These are phyloP conservation scores for Auricularia cornea DNA, from an alignment of 768 basidiomycete genomes.

Conservation along the genomic window DNA sequence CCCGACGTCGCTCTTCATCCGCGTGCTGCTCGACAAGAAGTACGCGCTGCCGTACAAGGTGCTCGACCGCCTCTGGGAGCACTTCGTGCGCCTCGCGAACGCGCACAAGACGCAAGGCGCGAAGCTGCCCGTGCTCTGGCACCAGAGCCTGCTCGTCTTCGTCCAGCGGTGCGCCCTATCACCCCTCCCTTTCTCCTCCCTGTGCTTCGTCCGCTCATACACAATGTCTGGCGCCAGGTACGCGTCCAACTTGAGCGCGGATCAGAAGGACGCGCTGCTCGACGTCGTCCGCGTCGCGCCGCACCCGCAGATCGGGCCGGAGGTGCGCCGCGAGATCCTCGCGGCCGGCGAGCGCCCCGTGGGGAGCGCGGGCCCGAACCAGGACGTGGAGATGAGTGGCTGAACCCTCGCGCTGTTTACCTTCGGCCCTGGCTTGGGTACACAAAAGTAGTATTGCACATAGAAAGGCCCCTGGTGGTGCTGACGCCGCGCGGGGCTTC, in stretches of 20 bases:
- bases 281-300: conserved; percentile 83
- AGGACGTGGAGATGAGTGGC: conserved; percentile 12
- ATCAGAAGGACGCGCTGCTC: conserved; percentile 95
- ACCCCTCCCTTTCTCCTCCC: conserved; percentile 2
- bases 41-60: conserved; percentile 97
- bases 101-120: conserved; percentile 62
- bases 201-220: neutral
- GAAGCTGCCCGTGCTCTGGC: conserved; percentile 94
- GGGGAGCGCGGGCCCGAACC: conserved; percentile 24
- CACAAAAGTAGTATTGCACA: too few relatives aligned
- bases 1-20: conserved; percentile 93
- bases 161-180: conserved; percentile 61
- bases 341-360: conserved; percentile 25
- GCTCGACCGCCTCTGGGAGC: conserved; percentile 93
- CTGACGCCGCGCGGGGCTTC: too few relatives aligned
- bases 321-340: conserved; percentile 69
- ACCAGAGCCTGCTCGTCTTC: conserved; percentile 92
- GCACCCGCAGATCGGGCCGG: conserved; percentile 81
- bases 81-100: conserved; percentile 94
- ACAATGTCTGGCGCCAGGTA: conserved; percentile 46
- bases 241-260: conserved; percentile 86
- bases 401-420: too few relatives aligned
- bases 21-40: conserved; percentile 94
- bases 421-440: too few relatives aligned
- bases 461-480: too few relatives aligned